These are phyloP conservation scores for Dioscorea alata DNA, from an alignment of 106 monocot genomes.

Conservation along the genomic window DNA sequence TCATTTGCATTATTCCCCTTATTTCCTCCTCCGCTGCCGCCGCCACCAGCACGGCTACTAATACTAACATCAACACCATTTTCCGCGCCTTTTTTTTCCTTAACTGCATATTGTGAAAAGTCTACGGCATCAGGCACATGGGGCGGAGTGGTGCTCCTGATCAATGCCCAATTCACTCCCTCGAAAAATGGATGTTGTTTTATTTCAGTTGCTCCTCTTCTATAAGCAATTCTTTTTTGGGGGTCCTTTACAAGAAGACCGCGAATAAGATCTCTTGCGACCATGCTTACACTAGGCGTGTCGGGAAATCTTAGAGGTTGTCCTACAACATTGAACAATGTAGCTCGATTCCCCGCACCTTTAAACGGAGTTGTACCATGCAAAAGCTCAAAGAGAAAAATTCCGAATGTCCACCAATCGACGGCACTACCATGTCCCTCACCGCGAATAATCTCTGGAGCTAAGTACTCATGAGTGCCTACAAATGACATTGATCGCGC, in stretches of 20 bases:
- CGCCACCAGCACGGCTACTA: background rate
- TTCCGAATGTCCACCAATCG: conserved; percentile 55
- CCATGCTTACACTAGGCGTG: conserved; percentile 13
- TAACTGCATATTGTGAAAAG: conserved; percentile 3
- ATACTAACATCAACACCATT: background rate
- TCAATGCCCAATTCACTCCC: conserved; percentile 47
- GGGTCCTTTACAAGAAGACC: conserved; percentile 40
- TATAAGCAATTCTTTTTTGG: conserved; percentile 26
- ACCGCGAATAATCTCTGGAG: conserved; percentile 44
- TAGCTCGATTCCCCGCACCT: conserved; percentile 38
- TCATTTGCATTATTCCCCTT: conserved; percentile 11
- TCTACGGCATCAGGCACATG: conserved; percentile 20
- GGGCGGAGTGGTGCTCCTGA: conserved; percentile 32
- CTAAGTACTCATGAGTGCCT: conserved; percentile 50
- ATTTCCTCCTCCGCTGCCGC: background rate
- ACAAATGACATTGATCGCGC: conserved; percentile 54
- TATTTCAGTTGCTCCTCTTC: conserved; percentile 35
- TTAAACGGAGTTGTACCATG: conserved; percentile 45
- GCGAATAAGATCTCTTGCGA: conserved; percentile 30
- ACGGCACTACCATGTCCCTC: conserved; percentile 55
- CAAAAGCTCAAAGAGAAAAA: conserved; percentile 42
- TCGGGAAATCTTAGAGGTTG: conserved; percentile 40
- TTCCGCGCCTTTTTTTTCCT: background rate
- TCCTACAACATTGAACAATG: conserved; percentile 35
- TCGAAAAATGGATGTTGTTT: conserved; percentile 53